These are phyloP conservation scores for Fraxinus velutina DNA, from an alignment of 305 asterid genomes.

Conservation along the genomic window DNA sequence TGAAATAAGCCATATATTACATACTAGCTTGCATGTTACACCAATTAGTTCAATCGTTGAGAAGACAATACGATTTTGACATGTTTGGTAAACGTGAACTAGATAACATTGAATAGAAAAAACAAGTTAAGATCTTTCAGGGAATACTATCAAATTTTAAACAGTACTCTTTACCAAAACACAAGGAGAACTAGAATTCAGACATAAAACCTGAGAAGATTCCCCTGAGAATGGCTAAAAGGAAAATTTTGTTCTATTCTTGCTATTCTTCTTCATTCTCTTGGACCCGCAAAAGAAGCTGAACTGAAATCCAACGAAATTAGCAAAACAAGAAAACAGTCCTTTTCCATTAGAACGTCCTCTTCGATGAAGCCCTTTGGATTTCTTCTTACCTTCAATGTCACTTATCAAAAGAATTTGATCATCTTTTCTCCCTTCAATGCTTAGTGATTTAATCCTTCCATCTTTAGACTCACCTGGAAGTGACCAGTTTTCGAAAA, in stretches of 20 bases:
- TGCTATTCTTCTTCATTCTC: conserved; percentile 22
- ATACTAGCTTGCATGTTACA: neutral
- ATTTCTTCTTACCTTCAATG: neutral
- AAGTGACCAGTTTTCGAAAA: conserved; percentile 55
- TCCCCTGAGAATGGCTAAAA: conserved; percentile 27
- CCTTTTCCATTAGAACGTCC: conserved; percentile 32
- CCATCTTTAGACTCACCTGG: conserved; percentile 24
- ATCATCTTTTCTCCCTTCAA: conserved; percentile 27
- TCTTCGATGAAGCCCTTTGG: conserved; percentile 6
- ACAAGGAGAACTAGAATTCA: neutral
- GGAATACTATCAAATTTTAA: neutral
- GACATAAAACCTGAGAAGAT: conserved; percentile 19
- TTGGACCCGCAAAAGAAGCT: conserved; percentile 56
- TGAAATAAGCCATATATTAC: too few species aligned
- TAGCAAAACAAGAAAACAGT: conserved; percentile 50
- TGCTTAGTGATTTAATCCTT: conserved; percentile 10
- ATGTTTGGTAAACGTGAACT: neutral
- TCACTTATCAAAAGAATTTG: conserved; percentile 17
- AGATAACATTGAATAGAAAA: neutral
- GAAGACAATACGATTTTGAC: neutral
- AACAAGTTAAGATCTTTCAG: neutral
- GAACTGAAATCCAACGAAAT: conserved; percentile 42
- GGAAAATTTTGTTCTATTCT: conserved; percentile 27
- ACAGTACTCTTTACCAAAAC: neutral
- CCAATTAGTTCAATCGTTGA: neutral